A percentile compares a stretch with the other conserved stretches of the same genome.
phyloP scores from a whole-genome alignment of 176 grass and related monocot species.

The Hordeum marinum region DNA sequence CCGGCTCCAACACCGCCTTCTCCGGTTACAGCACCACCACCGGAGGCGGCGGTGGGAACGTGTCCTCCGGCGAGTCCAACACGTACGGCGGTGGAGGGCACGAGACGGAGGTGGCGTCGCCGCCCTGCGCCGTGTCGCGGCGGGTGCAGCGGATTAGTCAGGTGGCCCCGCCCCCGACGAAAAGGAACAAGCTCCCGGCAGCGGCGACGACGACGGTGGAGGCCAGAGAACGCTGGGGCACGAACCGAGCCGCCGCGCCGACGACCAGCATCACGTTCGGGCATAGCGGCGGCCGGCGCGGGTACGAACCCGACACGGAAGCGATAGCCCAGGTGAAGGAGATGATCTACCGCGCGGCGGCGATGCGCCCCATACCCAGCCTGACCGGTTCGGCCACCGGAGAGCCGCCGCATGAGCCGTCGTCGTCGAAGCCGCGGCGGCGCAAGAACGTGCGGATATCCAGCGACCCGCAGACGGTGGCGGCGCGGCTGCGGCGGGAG shows the following conservation, averaged over 20 bases:
- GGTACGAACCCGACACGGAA: slow-evolving; percentile 27
- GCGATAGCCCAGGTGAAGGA: slow-evolving; percentile 58
- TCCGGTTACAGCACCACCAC: slow-evolving; percentile 45
- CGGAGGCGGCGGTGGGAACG: slow-evolving; percentile 30
- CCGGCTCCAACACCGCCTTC: slow-evolving; percentile 32
- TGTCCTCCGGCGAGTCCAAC: slow-evolving; percentile 53
- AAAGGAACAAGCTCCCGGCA: background rate
- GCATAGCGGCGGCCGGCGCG: background rate
- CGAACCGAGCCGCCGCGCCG: background rate
- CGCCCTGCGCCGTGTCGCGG: slow-evolving; percentile 1
- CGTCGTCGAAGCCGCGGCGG: slow-evolving; percentile 26
- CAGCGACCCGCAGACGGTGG: slow-evolving; percentile 72
- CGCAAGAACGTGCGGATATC: slow-evolving; percentile 63
- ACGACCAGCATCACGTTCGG: slow-evolving; percentile 32
- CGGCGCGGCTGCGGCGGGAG: slow-evolving; percentile 52
- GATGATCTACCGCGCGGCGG: slow-evolving; percentile 75
- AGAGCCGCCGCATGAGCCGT: background rate
- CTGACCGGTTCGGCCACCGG: slow-evolving; percentile 2
- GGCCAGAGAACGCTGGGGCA: background rate
- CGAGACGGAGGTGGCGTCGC: slow-evolving; percentile 41
- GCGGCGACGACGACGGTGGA: background rate
- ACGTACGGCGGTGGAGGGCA: slow-evolving; percentile 12
- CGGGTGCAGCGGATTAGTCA: background rate
- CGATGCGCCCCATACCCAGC: slow-evolving; percentile 59
- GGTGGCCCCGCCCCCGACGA: background rate